Evolutionary conservation across 192 early-diverging fungal species (phyloP).

Genomic region (Coemansia sp.): DNA sequence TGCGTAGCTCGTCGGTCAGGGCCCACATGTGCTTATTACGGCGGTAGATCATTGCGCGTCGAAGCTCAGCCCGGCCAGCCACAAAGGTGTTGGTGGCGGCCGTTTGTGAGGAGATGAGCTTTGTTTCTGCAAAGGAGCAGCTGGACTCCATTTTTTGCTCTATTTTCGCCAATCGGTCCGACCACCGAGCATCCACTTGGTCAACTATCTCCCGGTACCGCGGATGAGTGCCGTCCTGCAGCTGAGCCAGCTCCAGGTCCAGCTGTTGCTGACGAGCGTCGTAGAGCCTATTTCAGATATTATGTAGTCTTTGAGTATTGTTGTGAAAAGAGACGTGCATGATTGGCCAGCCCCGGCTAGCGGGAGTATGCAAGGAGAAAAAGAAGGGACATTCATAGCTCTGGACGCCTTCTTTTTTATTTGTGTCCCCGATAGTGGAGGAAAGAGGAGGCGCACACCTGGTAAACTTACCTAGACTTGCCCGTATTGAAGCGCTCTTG

Average conservation of each 20-base stretch:
- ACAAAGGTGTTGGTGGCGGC: slow-evolving; percentile 28
- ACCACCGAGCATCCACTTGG: slow-evolving; percentile 47
- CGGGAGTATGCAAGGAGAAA: slow-evolving; percentile 8
- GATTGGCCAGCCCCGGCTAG: slow-evolving; percentile 8
- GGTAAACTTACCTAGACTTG: slow-evolving; percentile 37
- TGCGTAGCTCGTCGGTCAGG: slow-evolving; percentile 39
- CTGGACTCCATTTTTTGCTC: slow-evolving; percentile 27
- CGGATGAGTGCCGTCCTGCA: slow-evolving; percentile 45
- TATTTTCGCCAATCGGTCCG: slow-evolving; percentile 33
- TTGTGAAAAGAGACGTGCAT: not conserved
- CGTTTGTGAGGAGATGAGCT: slow-evolving; percentile 18
- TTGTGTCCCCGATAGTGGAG: slow-evolving; percentile 4
- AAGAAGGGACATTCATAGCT: slow-evolving; percentile 3
- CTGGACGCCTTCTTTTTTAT: not conserved
- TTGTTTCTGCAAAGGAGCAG: slow-evolving; percentile 24
- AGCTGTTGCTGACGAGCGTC: slow-evolving; percentile 47
- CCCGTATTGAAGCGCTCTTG: slow-evolving; percentile 39
- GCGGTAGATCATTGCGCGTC: slow-evolving; percentile 32
- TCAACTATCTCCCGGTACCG: slow-evolving; percentile 41
- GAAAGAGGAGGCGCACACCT: not conserved
- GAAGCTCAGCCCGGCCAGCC: slow-evolving; percentile 24
- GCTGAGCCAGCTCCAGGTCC: slow-evolving; percentile 43
- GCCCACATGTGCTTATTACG: slow-evolving; percentile 45
- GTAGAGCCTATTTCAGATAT: slow-evolving; percentile 26
- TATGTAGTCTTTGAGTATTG: not conserved